Conservation (phyloP, 2,329 filamentous ascomycete genomes). For the Xylariaceae sp. region DNA sequence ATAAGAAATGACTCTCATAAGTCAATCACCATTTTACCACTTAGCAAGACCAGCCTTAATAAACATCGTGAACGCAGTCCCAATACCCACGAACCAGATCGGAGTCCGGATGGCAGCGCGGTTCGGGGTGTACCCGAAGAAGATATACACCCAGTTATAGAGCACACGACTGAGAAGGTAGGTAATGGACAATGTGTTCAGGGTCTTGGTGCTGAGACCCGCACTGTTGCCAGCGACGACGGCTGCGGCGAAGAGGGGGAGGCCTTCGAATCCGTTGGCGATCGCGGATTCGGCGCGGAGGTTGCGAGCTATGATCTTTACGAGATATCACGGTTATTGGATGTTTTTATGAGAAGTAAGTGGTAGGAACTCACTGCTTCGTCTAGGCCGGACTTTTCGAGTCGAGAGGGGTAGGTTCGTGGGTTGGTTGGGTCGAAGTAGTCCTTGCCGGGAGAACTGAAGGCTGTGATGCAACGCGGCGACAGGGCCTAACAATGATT, state of each 20-base stretch:
- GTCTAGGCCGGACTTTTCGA: slow-evolving; percentile 27
- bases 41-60: slow-evolving; percentile 24
- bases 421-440: slow-evolving; percentile 29
- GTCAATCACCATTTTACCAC: neutral
- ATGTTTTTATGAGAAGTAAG: too few species aligned
- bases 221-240: slow-evolving; percentile 29
- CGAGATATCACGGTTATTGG: too few species aligned
- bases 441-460: slow-evolving; percentile 28
- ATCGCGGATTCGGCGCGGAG: slow-evolving; percentile 28
- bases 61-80: slow-evolving; percentile 23
- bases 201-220: slow-evolving; percentile 15
- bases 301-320: slow-evolving; percentile 13
- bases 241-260: slow-evolving; percentile 30
- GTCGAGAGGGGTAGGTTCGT: slow-evolving; percentile 21
- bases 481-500: slow-evolving; percentile 19
- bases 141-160: slow-evolving; percentile 30
- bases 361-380: slow-evolving; percentile 23
- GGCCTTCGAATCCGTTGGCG: slow-evolving; percentile 30
- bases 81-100: slow-evolving; percentile 24
- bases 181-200: slow-evolving; percentile 24
- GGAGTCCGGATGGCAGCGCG: slow-evolving; percentile 19
- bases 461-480: slow-evolving; percentile 28
- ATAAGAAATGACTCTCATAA: neutral
- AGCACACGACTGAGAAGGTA: slow-evolving; percentile 26
- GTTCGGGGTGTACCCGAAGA: slow-evolving; percentile 25